Evolutionary conservation across 768 basidiomycete genomes (phyloP), one percentile per base, ranked within the genome.

Genomic region (Pisolithus marmoratus): DNA sequence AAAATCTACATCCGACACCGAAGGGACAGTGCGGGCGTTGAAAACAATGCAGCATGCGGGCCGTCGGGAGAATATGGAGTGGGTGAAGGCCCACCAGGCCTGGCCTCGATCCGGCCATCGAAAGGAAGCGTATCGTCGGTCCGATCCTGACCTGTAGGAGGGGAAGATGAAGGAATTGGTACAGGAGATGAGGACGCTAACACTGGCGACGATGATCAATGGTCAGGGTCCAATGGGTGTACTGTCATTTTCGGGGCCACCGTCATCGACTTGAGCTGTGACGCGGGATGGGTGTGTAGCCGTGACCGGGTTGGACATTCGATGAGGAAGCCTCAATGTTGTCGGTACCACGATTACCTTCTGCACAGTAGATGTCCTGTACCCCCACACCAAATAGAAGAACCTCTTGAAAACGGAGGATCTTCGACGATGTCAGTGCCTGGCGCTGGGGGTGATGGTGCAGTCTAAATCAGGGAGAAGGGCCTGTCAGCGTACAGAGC

Each of bases 401-500:
- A 61, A 43, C 50, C 55, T 8, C 50, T 57, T 2, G 60, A 63
- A n/a, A 49, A 46, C 14, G 46, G 36, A 1, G 55, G 24, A 3
- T 41, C 51, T 23, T 37, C 53, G n/a, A 23, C 37, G 56, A 43
- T 19, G 42, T 46, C 29, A 40, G 43, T 11, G 12, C 29, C 34
- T 1, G 56, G 50, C 15, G 31, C 31, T 19, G 46, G 5, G 14
- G 36, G 34, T 15, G 34, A 57, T 0, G 57, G 54, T 26, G 63
- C 19, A 17, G 64, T 62, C 24, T 54, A 54, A 38, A 56, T 54
- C 8, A 56, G 54, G 4, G 65, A 66, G 29, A 66, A 66, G 1
- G 66, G 65, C 12, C 58, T 52, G 12, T 61, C 51, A 9, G 59
- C 57, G 17, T 66, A 66, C 48, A 63, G 63, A 29, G 58, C 58